Base-by-base conservation (phyloP, 2,329 filamentous ascomycete species). In the Fusarium decemcellulare region DNA sequence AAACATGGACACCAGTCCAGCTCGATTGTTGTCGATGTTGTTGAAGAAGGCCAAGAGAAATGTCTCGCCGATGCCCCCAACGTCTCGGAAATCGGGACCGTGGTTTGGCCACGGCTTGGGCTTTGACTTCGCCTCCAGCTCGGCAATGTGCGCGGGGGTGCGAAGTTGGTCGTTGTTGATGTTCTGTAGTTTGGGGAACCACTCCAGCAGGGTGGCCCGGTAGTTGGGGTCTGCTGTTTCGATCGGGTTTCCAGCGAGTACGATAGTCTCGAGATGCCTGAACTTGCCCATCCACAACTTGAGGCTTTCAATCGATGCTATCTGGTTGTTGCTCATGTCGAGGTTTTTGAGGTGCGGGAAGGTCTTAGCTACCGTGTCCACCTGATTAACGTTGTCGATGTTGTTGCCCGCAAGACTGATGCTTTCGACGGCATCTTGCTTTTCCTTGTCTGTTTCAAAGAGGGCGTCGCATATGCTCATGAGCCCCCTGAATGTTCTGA, bases 401-500 rank as follows among this genome's bases (percentile, higher is more conserved):
- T 90, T 89, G 80, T 98, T 98, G 77, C 90, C 89, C 16, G 92
- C 90, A 12, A 99, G 87, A 39, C 91, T 93, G 73, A 98, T 91
- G 76, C 93, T 95, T 68, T 91, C 84, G 51, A 99, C 91, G 6
- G 92, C 91, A 48, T 94, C 91, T 52, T 90, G 88, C 78, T 95
- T 95, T 52, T 92, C 90, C 64, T 91, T 85, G 12, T 87, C 77
- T 3, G 87, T 91, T 71, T 91, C 90, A 82, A 97, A 97, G 16
- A 92, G 87, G 65, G 89, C 84, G 56, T 97, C 91, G 77, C 93
- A 94, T 48, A 98, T 90, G 63, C 89, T 90, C 93, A 98, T 97
- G 66, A 98, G 85, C 2, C 93, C 95, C 55, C 93, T 93, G 81
- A 98, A 98, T 67, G 97, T 93, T 79, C 98, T 99, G 68, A 92